These are phyloP conservation scores for Schwanniomyces yamadae DNA, from an alignment of 805 yeast species.

Conservation along the genomic window DNA sequence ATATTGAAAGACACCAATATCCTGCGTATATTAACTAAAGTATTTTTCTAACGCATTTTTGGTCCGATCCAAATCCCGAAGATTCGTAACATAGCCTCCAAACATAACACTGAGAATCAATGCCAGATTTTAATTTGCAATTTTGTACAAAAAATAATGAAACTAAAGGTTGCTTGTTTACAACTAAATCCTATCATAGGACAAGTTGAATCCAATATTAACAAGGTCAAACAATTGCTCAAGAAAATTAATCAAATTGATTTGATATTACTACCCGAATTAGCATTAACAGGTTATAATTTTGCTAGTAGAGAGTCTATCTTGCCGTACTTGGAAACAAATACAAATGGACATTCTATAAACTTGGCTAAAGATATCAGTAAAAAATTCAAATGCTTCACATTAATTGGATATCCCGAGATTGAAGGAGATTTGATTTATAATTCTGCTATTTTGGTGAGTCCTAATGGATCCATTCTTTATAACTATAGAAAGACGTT, in stretches of 20 bases:
- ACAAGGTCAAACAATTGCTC: constrained; percentile 45
- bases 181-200: constrained; percentile 71
- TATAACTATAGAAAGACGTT: constrained; percentile 75
- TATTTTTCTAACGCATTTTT: too few species aligned
- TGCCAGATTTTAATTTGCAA: too few species aligned
- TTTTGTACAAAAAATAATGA: too few species aligned
- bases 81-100: too few species aligned
- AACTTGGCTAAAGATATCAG: constrained; percentile 60
- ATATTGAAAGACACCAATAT: too few species aligned
- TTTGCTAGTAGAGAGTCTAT: constrained; percentile 50
- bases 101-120: too few species aligned
- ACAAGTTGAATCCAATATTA: constrained; percentile 51
- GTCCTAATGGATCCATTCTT: constrained; percentile 56
- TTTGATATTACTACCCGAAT: constrained; percentile 76
- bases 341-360: constrained; percentile 46
- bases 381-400: constrained; percentile 52
- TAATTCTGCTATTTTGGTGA: constrained; percentile 70
- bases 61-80: too few species aligned
- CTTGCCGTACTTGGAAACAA: constrained; percentile 56
- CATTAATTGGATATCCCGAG: constrained; percentile 85
- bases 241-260: constrained; percentile 44
- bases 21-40: too few species aligned
- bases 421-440: constrained; percentile 36
- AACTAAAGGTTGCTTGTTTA: constrained; percentile 58
- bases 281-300: constrained; percentile 83